Base-by-base conservation (phyloP, 2,329 filamentous ascomycete species). In the Rachicladosporium sp. region DNA sequence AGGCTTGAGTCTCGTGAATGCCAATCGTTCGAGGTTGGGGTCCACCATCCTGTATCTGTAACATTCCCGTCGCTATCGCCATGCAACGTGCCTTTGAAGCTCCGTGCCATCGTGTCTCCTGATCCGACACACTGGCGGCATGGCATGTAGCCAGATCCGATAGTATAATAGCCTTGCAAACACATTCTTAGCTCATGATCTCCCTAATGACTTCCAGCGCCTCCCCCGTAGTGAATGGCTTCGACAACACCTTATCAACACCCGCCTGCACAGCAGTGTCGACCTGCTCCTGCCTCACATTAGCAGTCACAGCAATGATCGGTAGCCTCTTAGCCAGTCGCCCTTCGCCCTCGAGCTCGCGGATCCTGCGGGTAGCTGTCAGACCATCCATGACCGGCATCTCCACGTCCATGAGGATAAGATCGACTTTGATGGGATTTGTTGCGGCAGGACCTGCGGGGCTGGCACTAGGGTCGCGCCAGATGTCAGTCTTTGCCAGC, bases 381-480 rank as follows among this genome's bases (percentile, higher is more conserved):
- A 82, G 74, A 27, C 82, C 82, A 50, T 86, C 79, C 82, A 87
- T 86, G 33, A 85, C 69, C 1, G 82, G 82, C 82, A 87, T 86
- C 53, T 86, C 81, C 29, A 86, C 67, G 52, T 87, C 82, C 81
- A 87, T 85, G 3, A 86, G 59, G 10, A 86, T 76, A 32, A 84
- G 44, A n/a, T 42, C 43, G 13, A 38, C 7, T 19, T 41, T 43
- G 4, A 8, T 27, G 23, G 6, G 23, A 7, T 7, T 27, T 6
- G 23, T 27, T 8, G 23, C 7, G 84, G 35, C 8, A 31, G 37
- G 2, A 48, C 31, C 0, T 42, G 47, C 10, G 23, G 5, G 23
- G 23, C 7, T 7, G 23, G 23, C 6, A 8, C 23, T 27, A 6
- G 46, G 48, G 10, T 35, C 23, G n/a, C 30, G 40, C 15, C 39